phyloP scores from a whole-genome alignment of 2,329 filamentous ascomycete genomes.

The Nannizziopsis arthrosporioides region DNA sequence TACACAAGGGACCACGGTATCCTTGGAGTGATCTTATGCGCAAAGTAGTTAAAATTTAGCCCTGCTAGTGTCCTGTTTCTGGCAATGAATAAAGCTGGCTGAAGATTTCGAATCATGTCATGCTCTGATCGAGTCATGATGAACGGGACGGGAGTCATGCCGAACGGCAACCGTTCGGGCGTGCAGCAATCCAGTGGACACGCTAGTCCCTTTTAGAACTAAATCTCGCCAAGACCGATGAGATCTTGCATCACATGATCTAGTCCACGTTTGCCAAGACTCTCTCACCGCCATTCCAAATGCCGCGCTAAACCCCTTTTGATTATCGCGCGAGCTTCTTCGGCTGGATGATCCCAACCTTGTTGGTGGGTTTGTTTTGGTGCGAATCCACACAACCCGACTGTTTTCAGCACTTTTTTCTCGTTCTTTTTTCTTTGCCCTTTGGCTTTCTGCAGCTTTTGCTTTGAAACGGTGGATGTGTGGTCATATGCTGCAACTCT shows the following conservation, averaged over 20 bases:
- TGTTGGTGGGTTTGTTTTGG: constrained; percentile 4
- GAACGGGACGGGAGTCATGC: no score
- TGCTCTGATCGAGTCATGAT: no score
- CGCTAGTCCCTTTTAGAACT: no score
- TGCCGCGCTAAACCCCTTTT: constrained; percentile 6
- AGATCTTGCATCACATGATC: not conserved
- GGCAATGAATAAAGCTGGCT: no score
- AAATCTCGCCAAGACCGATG: no score
- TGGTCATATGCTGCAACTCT: constrained; percentile 3
- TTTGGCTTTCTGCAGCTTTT: constrained; percentile 6
- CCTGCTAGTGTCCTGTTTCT: no score
- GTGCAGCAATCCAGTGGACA: no score
- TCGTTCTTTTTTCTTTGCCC: constrained; percentile 14
- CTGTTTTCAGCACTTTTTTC: constrained; percentile 1
- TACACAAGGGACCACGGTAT: no score
- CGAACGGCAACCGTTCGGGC: no score
- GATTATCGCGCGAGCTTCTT: not conserved
- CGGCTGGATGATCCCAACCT: constrained; percentile 2
- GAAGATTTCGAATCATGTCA: no score
- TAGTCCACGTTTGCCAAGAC: constrained; percentile 2
- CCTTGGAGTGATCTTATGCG: no score
- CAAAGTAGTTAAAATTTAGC: no score
- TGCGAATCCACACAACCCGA: constrained; percentile 6
- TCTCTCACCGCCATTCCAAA: not conserved
- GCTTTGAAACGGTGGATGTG: constrained; percentile 4